phyloP scores from a whole-genome alignment of 768 basidiomycete genomes.

The Mycena floridula region DNA sequence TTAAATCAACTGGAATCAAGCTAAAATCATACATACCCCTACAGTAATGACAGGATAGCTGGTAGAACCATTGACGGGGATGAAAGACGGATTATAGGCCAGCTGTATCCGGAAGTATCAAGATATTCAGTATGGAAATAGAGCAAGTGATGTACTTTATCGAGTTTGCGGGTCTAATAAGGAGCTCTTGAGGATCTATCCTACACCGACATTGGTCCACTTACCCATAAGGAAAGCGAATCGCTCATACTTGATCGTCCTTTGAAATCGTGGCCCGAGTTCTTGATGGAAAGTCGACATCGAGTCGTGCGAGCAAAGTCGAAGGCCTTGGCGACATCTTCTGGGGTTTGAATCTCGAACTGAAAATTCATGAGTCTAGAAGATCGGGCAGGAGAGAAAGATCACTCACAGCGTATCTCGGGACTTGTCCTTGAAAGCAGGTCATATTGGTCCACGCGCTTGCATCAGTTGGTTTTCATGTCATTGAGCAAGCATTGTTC shows the following conservation, averaged over 20 bases:
- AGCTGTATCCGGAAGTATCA: not conserved
- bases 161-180: conserved; percentile 3
- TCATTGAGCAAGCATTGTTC: conserved; percentile 25
- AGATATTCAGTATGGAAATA: not conserved
- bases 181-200: not conserved
- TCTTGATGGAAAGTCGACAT: conserved; percentile 19
- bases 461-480: conserved; percentile 11
- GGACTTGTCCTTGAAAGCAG: conserved; percentile 15
- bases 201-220: not conserved
- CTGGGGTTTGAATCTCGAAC: conserved; percentile 14
- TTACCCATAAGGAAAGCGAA: conserved; percentile 19
- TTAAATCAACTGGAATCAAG: not conserved
- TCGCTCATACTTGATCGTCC: conserved; percentile 18
- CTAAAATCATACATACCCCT: conserved; percentile 14
- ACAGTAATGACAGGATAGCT: conserved; percentile 18
- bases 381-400: not conserved
- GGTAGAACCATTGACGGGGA: conserved; percentile 11
- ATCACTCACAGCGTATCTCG: conserved; percentile 13
- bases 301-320: conserved; percentile 15
- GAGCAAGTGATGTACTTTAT: conserved; percentile 1
- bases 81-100: conserved; percentile 12
- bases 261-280: conserved; percentile 22
- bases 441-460: conserved; percentile 5
- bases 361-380: conserved; percentile 1
- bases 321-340: conserved; percentile 16